phyloP scores from a whole-genome alignment of 306 rosid species.

The Hippophae tibetana region DNA sequence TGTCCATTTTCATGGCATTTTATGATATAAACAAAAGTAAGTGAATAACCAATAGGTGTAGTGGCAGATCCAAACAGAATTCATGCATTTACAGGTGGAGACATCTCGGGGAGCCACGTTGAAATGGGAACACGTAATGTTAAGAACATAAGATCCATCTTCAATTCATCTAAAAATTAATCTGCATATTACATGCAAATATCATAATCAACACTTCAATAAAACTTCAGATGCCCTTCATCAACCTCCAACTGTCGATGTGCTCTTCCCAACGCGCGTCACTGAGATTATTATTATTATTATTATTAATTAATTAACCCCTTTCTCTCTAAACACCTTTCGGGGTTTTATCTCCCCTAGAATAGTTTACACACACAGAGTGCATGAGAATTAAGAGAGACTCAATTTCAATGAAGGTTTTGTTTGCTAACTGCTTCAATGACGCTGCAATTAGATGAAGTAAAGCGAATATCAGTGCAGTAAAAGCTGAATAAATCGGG shows the following conservation, averaged over 20 bases:
- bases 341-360: neutral
- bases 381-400: neutral
- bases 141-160: too few species aligned
- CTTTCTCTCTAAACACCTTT: neutral
- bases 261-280: constrained; percentile 25
- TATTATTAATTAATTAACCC: too few species aligned
- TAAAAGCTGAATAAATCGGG: too few species aligned
- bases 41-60: too few species aligned
- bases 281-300: neutral
- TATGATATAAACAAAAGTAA: too few species aligned
- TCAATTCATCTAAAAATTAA: neutral
- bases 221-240: neutral
- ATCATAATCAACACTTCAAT: too few species aligned
- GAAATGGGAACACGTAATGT: constrained; percentile 9
- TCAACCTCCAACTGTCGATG: constrained; percentile 14
- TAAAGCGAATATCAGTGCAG: too few species aligned
- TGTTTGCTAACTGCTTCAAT: too few species aligned
- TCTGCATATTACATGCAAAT: constrained; percentile 21
- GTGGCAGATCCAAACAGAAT: too few species aligned
- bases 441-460: too few species aligned
- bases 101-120: constrained; percentile 11
- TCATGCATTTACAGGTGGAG: constrained; percentile 6
- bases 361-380: neutral
- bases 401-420: neutral
- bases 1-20: too few species aligned